phyloP scores from a whole-genome alignment of 305 asterid genomes.

The Rubia peregrina region DNA sequence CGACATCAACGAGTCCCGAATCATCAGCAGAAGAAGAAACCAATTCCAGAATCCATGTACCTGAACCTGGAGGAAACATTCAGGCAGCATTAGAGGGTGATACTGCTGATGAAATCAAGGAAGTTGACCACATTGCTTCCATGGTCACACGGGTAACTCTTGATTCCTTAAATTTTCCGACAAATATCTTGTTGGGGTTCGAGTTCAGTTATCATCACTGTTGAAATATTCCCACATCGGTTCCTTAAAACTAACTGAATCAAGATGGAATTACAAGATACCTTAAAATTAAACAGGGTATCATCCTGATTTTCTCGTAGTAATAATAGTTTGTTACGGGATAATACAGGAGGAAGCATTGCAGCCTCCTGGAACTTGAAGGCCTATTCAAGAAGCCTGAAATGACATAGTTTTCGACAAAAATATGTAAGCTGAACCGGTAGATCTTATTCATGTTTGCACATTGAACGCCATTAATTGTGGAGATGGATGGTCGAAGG shows the following conservation, averaged over 20 bases:
- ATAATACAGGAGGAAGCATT: slow-evolving; percentile 2
- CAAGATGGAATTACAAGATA: too few relatives aligned
- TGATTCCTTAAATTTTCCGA: background rate
- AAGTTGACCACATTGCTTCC: background rate
- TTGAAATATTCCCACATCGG: too few relatives aligned
- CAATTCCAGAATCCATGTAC: slow-evolving; percentile 6
- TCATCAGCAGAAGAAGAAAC: slow-evolving; percentile 18
- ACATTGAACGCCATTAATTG: background rate
- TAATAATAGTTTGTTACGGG: background rate
- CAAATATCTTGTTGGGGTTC: too few relatives aligned
- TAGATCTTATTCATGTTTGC: slow-evolving; percentile 4
- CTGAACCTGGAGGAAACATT: slow-evolving; percentile 10
- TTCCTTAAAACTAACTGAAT: too few relatives aligned
- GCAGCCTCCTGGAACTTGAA: background rate
- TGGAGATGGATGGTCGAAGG: background rate
- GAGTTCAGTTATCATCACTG: too few relatives aligned
- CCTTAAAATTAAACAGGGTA: too few relatives aligned
- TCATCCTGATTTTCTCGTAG: too few relatives aligned
- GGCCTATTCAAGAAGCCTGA: slow-evolving; percentile 1
- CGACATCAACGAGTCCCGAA: slow-evolving; percentile 14
- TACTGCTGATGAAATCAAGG: background rate
- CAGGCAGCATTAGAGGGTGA: background rate
- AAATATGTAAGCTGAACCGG: background rate
- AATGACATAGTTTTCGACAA: background rate
- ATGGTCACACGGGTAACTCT: slow-evolving; percentile 2